Conservation (phyloP, 192 early-diverging fungal genomes). For the Diversispora eburnea region DNA sequence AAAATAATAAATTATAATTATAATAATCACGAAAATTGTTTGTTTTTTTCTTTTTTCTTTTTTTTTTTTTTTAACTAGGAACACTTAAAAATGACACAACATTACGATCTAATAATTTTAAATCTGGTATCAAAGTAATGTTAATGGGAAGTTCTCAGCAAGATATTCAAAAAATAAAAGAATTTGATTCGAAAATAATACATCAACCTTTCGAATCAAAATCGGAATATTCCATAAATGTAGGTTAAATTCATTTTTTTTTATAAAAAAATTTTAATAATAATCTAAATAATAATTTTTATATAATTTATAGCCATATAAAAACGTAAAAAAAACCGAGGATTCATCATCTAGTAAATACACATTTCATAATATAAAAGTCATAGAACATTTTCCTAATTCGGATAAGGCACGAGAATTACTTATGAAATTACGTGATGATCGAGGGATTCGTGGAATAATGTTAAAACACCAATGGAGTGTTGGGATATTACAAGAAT, state of each 20-base stretch:
- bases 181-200: slow-evolving; percentile 17
- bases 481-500: slow-evolving; percentile 63
- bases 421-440: slow-evolving; percentile 63
- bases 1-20: too few relatives aligned
- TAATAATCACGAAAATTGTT: not conserved
- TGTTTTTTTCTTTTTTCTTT: not conserved
- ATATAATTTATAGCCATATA: slow-evolving; percentile 10
- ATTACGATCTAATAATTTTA: slow-evolving; percentile 32
- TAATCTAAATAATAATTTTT: not conserved
- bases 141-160: slow-evolving; percentile 50
- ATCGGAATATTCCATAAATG: slow-evolving; percentile 3
- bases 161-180: slow-evolving; percentile 37
- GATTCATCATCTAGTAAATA: slow-evolving; percentile 35
- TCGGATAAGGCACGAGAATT: slow-evolving; percentile 52
- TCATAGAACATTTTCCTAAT: slow-evolving; percentile 54
- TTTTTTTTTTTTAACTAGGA: slow-evolving; percentile 1
- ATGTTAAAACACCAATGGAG: slow-evolving; percentile 62
- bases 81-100: slow-evolving; percentile 24
- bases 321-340: slow-evolving; percentile 2
- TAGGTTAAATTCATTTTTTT: slow-evolving; percentile 10
- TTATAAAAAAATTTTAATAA: too few relatives aligned
- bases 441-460: slow-evolving; percentile 55
- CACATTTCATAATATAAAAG: slow-evolving; percentile 57
- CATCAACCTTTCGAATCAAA: slow-evolving; percentile 23
- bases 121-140: slow-evolving; percentile 41